These are phyloP conservation scores for Puccinia polysora DNA, from an alignment of 1,284 basidiomycete genomes.

Conservation along the genomic window DNA sequence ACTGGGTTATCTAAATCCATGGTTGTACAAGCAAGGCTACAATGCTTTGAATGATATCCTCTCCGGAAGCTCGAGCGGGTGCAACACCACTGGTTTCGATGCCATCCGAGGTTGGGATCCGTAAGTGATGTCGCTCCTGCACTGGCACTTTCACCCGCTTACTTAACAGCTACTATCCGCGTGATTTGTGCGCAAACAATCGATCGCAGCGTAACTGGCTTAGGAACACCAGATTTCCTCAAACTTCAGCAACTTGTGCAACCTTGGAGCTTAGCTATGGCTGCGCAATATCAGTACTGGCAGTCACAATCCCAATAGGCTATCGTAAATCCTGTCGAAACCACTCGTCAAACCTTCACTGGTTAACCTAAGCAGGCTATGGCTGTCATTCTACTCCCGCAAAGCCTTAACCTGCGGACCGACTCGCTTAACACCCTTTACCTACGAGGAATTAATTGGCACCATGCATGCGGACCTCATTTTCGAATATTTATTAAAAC, in stretches of 20 bases:
- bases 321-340: no score
- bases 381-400: no score
- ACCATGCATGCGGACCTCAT: no score
- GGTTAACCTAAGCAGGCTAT: no score
- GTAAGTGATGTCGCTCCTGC: background rate
- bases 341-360: no score
- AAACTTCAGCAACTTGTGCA: conserved; percentile 11
- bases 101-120: conserved; percentile 42
- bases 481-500: no score
- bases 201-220: conserved; percentile 21
- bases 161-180: background rate
- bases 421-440: no score
- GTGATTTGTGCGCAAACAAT: background rate
- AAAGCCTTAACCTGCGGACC: no score
- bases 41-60: conserved; percentile 58
- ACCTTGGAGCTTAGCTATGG: no score
- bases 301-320: no score
- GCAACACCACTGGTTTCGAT: conserved; percentile 30
- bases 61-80: conserved; percentile 54
- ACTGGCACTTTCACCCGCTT: background rate
- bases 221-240: conserved; percentile 34
- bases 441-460: no score
- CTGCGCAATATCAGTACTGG: no score
- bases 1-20: conserved; percentile 60
- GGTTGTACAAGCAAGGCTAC: conserved; percentile 54